A percentile compares a stretch with the other conserved stretches of the same genome.
Evolutionary conservation across 257 asterid genomes (phyloP).

Genomic region (Ophiorrhiza pumila): DNA sequence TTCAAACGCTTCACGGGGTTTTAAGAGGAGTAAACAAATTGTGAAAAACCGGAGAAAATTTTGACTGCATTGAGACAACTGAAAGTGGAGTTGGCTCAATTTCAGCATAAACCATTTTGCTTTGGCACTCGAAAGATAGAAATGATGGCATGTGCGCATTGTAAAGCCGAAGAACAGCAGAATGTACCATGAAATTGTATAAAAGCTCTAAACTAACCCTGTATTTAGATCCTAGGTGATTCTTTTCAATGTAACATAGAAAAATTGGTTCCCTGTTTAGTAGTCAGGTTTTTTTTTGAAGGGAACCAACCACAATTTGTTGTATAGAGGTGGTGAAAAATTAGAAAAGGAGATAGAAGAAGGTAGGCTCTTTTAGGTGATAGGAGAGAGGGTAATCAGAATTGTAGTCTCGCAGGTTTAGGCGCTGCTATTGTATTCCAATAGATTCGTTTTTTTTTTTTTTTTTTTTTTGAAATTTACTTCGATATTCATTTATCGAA

Average conservation of each 20-base stretch:
- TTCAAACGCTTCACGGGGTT: constrained; percentile 9
- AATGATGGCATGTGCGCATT: constrained; percentile 24
- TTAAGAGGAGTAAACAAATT: constrained; percentile 1
- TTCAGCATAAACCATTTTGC: constrained; percentile 14
- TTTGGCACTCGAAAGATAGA: constrained; percentile 10
- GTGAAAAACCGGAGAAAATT: constrained; percentile 1
- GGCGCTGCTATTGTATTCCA: constrained; percentile 7
- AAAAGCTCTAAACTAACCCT: constrained; percentile 46
- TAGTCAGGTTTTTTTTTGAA: constrained; percentile 21
- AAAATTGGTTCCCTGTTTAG: constrained; percentile 32
- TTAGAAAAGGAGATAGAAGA: constrained; percentile 35
- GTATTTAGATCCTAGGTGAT: constrained; percentile 46
- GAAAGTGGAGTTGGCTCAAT: constrained; percentile 17
- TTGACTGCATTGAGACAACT: constrained; percentile 10
- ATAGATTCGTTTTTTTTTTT: constrained; percentile 14
- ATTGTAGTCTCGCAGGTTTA: constrained; percentile 32
- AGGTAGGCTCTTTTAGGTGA: constrained; percentile 31
- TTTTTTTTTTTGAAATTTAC: constrained; percentile 12
- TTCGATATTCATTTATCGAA: constrained; percentile 4
- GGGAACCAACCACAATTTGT: constrained; percentile 40
- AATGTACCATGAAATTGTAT: constrained; percentile 47
- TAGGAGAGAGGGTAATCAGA: constrained; percentile 24
- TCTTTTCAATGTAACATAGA: constrained; percentile 54
- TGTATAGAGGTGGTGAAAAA: constrained; percentile 46
- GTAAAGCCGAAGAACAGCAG: constrained; percentile 28